A percentile compares a stretch with the other conserved stretches of the same genome.
These are phyloP conservation scores for Lasiodiplodia citricola DNA, from an alignment of 2,329 filamentous ascomycete species.

Conservation along the genomic window DNA sequence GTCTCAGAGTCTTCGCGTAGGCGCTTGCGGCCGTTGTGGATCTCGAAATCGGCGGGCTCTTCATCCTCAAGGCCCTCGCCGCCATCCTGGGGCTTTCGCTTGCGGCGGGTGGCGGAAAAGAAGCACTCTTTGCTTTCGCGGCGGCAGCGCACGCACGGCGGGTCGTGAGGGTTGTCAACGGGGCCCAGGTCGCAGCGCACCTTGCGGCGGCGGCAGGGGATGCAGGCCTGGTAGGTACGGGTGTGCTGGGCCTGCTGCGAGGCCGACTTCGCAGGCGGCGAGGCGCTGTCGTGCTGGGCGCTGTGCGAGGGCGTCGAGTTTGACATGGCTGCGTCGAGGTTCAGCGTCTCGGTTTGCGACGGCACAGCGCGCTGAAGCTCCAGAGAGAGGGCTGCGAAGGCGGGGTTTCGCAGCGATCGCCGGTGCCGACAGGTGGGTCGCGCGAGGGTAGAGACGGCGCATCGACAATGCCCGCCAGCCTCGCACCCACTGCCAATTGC, in stretches of 20 bases:
- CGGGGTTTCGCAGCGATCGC: constrained; percentile 14
- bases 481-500: constrained; percentile 12
- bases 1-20: constrained; percentile 56
- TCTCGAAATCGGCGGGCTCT: constrained; percentile 65
- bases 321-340: constrained; percentile 25
- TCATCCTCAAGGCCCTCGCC: constrained; percentile 50
- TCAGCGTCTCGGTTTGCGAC: constrained; percentile 21
- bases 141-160: constrained; percentile 90
- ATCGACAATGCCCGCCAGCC: constrained; percentile 7
- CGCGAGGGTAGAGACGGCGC: constrained; percentile 4
- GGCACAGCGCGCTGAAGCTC: constrained; percentile 21
- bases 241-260: constrained; percentile 37
- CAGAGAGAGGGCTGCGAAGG: constrained; percentile 20
- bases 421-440: constrained; percentile 18
- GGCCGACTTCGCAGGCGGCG: constrained; percentile 19
- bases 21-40: constrained; percentile 76
- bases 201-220: constrained; percentile 62
- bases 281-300: constrained; percentile 14
- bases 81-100: constrained; percentile 72
- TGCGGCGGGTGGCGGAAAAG: constrained; percentile 92
- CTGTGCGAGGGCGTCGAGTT: constrained; percentile 21
- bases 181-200: constrained; percentile 66
- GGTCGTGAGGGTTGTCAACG: constrained; percentile 92
- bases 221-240: constrained; percentile 53
- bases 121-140: constrained; percentile 96